Conservation (phyloP, 371 early-diverging fungal species). For the Capniomyces stellatus region DNA sequence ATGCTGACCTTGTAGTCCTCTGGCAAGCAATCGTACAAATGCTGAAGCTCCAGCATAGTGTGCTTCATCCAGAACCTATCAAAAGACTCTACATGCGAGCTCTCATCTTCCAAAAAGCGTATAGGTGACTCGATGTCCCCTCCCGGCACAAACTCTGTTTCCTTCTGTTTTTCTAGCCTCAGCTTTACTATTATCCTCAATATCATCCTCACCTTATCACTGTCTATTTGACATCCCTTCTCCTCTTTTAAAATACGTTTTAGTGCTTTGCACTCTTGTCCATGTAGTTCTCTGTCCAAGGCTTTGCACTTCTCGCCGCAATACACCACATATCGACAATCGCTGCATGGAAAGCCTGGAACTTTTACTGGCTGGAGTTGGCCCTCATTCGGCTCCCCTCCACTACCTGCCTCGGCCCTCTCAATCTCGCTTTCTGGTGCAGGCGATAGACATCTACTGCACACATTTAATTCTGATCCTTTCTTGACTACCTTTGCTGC, state of each 20-base stretch:
- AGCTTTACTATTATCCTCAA: constrained; percentile 2
- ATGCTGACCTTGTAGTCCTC: constrained; percentile 19
- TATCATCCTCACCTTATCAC: constrained; percentile 20
- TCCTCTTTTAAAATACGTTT: constrained; percentile 32
- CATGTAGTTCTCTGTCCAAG: constrained; percentile 20
- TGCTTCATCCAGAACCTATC: constrained; percentile 29
- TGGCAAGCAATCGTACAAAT: constrained; percentile 29
- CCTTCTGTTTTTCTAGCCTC: neutral
- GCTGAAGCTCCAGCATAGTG: constrained; percentile 27
- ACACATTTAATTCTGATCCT: constrained; percentile 30
- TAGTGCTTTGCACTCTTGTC: constrained; percentile 29
- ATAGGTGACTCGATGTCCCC: neutral
- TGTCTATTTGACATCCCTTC: constrained; percentile 29
- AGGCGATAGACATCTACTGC: constrained; percentile 32
- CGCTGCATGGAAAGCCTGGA: neutral
- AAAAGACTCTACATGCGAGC: constrained; percentile 10
- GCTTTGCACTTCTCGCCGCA: constrained; percentile 32
- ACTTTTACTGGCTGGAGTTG: constrained; percentile 26
- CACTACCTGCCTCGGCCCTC: constrained; percentile 22
- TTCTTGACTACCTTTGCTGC: constrained; percentile 37
- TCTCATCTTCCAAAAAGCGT: constrained; percentile 1
- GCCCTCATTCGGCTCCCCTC: constrained; percentile 35
- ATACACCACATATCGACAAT: constrained; percentile 11
- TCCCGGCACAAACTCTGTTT: neutral
- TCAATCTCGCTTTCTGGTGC: constrained; percentile 19